Evolutionary conservation across 2,329 filamentous ascomycete species (phyloP).

Genomic region (Xylariaceae sp.): DNA sequence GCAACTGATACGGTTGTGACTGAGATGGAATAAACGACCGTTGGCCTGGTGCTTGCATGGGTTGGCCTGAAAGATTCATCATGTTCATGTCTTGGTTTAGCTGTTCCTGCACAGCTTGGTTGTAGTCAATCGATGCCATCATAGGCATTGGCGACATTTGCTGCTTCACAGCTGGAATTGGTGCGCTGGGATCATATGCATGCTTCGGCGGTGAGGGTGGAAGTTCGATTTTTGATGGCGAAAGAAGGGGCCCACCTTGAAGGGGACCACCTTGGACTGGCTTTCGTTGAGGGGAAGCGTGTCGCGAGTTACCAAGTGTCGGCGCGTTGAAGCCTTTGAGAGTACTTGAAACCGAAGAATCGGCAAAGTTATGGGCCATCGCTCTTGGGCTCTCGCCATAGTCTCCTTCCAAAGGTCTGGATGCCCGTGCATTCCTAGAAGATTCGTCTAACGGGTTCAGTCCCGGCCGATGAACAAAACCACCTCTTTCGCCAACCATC

Average conservation of each 20-base stretch:
- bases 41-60: constrained; percentile 20
- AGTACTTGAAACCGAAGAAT: constrained; percentile 46
- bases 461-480: constrained; percentile 50
- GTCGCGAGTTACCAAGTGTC: constrained; percentile 45
- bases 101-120: constrained; percentile 56
- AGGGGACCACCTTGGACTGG: constrained; percentile 36
- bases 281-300: constrained; percentile 56
- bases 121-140: constrained; percentile 54
- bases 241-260: constrained; percentile 32
- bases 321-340: constrained; percentile 46
- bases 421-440: constrained; percentile 68
- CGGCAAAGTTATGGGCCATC: constrained; percentile 39
- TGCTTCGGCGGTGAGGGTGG: constrained; percentile 54
- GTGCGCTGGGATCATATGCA: constrained; percentile 40
- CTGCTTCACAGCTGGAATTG: constrained; percentile 38
- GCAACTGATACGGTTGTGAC: constrained; percentile 27
- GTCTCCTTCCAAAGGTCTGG: constrained; percentile 48
- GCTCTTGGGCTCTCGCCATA: constrained; percentile 49
- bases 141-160: constrained; percentile 44
- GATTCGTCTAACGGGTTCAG: constrained; percentile 72
- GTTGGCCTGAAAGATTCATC: constrained; percentile 43
- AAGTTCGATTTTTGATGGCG: constrained; percentile 57
- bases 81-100: constrained; percentile 58
- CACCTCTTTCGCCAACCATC: constrained; percentile 64
- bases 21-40: constrained; percentile 24